Base-by-base conservation (phyloP, 2,329 filamentous ascomycete species). In the Penicillium sp. region DNA sequence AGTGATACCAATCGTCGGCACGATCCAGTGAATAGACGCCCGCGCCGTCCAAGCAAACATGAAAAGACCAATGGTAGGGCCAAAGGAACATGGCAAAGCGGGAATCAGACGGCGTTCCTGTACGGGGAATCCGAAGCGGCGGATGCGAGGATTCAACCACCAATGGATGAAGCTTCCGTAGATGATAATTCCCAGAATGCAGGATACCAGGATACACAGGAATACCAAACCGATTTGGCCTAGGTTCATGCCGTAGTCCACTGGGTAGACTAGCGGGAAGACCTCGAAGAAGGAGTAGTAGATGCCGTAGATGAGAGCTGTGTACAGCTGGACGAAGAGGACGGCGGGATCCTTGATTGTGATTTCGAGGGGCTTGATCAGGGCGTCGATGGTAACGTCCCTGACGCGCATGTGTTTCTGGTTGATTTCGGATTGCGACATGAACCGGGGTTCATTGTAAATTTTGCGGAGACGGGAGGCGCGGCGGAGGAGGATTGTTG, bases 361-460 rank as follows among this genome's bases (percentile, higher is more conserved):
- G 59, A 85, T 82, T 66, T 82, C 77, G 18, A 81, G 63, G 3
- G 83, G 83, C 69, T 64, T 64, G 49, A 64, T 53, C 2, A 64
- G 46, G 25, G 61, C 57, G 19, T 63, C 53, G 29, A 61, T 18
- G 10, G 54, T 50, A 13, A 64, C 13, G 12, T 28, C 46, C 3
- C 47, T 55, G 35, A 62, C 16, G 6, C 33, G 50, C 53, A 61
- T 55, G 42, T 58, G 49, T 14, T 50, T 53, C 65, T 82, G 79
- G 60, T 84, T 79, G 52, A 87, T 81, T 64, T 88, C 84, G 46
- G 77, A 79, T 62, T 86, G 80, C 0, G 80, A 78, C 66, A 78
- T 77, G 65, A 86, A 79, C 16, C 68, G 66, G 3, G 66, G 53
- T 56, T 79, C 76, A n/a, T 80, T 81, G 0, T 81, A 84, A 34